Evolutionary conservation across 1,284 basidiomycete species (phyloP), one percentile per base, ranked within the genome.

Genomic region (Cryptococcus wingfieldii): DNA sequence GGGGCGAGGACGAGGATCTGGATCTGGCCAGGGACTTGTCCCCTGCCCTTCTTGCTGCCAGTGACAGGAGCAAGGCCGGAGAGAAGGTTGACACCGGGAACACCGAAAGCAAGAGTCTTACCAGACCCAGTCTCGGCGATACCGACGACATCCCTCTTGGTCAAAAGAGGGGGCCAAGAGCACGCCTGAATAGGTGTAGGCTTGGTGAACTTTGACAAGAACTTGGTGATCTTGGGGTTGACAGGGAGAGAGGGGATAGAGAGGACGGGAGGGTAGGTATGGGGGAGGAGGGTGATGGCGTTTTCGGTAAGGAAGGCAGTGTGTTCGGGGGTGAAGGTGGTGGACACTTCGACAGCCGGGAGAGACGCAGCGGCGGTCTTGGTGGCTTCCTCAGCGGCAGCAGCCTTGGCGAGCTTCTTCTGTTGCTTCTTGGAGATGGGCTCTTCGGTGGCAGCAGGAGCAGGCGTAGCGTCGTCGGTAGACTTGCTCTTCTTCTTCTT

Each of bases 51-150:
- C 64, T 72, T 72, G 14, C 55, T 43, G 56, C 62, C 42, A 59
- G 62, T 54, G n/a, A 41, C 19, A 56, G 61, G 41, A 53, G 60
- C 54, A 39, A 56, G 45, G 51, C 44, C 41, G 38, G 79, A 77
- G 45, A 91, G 79, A 25, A 91, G 82, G 84, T 54, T 86, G 79
- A 76, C 43, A 38, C 72, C 76, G 14, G 95, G 95, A 38, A 98
- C 85, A 48, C 93, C 95, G 70, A 99, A 99, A 0, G 93, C 90
- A 16, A 98, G 83, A 0, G 95, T 99, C 80, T 99, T 99, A 9
- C 95, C 96, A 63, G 84, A 91, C 65, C 94, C 96, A 2, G 95
- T 99, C 80, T 98, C 94, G 14, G 96, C 95, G 61, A 99, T 93
- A 57, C 95, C 95, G 38, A 99, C 87, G 0, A 96, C 89, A 74